Evolutionary conservation across 768 basidiomycete species (phyloP).

Genomic region (Mycena leptocephala): DNA sequence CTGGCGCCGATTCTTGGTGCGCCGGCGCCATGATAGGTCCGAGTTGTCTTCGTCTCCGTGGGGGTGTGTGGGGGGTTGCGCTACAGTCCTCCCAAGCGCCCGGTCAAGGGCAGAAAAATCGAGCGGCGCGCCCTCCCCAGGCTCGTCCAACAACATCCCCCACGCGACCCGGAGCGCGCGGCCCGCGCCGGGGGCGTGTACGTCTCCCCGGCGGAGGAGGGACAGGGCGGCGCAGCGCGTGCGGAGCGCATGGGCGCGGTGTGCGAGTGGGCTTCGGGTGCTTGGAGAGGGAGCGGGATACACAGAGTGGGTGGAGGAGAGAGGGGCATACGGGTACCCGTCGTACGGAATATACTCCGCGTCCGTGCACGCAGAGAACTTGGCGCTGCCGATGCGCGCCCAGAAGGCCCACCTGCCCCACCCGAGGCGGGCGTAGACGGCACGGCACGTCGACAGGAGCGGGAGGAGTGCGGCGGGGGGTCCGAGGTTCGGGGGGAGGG

Average conservation of each 20-base stretch:
- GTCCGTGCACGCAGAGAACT: not conserved
- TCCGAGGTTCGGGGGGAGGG: too few relatives aligned
- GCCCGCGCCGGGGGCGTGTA: not conserved
- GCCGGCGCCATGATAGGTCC: not conserved
- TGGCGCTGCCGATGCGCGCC: constrained; percentile 5
- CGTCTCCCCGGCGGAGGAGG: constrained; percentile 3
- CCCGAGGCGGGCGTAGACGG: not conserved
- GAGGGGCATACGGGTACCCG: too few relatives aligned
- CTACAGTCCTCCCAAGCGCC: too few relatives aligned
- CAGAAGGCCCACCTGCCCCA: not conserved
- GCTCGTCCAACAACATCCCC: constrained; percentile 3
- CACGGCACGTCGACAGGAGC: constrained; percentile 17
- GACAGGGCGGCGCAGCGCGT: not conserved
- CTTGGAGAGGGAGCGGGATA: too few relatives aligned
- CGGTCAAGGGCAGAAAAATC: too few relatives aligned
- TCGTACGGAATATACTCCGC: too few relatives aligned
- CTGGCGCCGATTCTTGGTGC: constrained; percentile 23
- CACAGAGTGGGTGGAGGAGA: too few relatives aligned
- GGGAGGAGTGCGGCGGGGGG: constrained; percentile 25
- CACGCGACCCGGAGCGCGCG: constrained; percentile 6
- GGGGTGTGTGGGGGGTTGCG: too few relatives aligned
- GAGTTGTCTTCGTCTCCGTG: too few relatives aligned
- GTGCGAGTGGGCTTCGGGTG: not conserved
- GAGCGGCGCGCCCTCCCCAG: not conserved
- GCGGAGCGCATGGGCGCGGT: not conserved